Percentiles rank a stretch among this genome's conserved stretches.
Conservation (phyloP, 371 early-diverging fungal species). For the Cladochytrium tenue region DNA sequence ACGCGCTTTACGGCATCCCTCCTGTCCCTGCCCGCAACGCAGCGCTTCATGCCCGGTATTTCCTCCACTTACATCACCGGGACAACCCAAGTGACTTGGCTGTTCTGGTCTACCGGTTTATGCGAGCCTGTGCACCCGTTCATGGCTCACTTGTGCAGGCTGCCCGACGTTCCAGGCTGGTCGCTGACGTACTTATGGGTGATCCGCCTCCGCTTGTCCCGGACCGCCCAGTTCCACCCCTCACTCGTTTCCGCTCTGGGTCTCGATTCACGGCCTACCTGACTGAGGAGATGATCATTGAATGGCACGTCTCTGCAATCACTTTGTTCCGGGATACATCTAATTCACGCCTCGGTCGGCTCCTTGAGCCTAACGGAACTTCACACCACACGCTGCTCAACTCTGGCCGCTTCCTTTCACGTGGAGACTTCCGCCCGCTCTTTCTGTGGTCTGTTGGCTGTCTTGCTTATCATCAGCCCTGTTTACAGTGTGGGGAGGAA, state of each 20-base stretch:
- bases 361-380: too few relatives aligned
- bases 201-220: neutral
- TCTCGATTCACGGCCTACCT: too few relatives aligned
- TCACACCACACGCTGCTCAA: too few relatives aligned
- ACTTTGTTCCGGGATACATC: too few relatives aligned
- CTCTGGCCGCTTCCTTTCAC: too few relatives aligned
- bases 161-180: neutral
- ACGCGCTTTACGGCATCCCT: neutral
- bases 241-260: constrained; percentile 4
- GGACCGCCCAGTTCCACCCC: too few relatives aligned
- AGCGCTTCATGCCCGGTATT: constrained; percentile 10
- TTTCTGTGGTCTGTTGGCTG: constrained; percentile 14
- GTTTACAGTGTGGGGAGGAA: constrained; percentile 5
- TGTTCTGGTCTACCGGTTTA: constrained; percentile 2
- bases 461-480: constrained; percentile 12
- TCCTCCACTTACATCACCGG: constrained; percentile 8
- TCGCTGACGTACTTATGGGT: neutral
- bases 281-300: neutral
- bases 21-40: constrained; percentile 2
- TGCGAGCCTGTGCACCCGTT: neutral
- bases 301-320: too few relatives aligned
- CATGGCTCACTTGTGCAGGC: too few relatives aligned
- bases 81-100: constrained; percentile 7
- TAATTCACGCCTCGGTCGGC: too few relatives aligned
- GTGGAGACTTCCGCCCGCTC: too few relatives aligned